phyloP scores from a whole-genome alignment of 306 rosid species.

The Oemleria cerasiformis region DNA sequence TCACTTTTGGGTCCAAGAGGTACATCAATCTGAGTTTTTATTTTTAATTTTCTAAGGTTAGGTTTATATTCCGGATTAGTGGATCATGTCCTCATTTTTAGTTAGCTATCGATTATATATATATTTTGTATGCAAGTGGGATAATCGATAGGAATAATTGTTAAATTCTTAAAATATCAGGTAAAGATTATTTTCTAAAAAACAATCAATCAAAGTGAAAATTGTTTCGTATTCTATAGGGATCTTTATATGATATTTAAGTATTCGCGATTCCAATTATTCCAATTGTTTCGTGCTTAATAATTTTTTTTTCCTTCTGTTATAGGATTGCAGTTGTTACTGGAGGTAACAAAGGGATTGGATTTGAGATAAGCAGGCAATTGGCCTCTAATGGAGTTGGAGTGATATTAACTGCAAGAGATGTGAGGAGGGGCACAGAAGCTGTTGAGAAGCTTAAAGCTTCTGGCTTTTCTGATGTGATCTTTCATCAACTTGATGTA shows the following conservation, averaged over 20 bases:
- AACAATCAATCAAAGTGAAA: too few relatives aligned
- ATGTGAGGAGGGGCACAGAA: conserved; percentile 12
- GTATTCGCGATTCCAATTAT: too few relatives aligned
- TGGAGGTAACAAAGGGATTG: conserved; percentile 27
- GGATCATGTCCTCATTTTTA: too few relatives aligned
- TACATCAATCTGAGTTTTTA: neutral
- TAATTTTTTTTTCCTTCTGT: neutral
- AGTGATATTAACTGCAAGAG: conserved; percentile 17
- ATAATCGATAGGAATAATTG: too few relatives aligned
- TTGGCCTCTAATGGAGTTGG: conserved; percentile 14
- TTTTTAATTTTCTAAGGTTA: neutral
- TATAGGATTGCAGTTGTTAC: conserved; percentile 22
- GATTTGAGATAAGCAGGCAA: conserved; percentile 18
- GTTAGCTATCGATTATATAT: too few relatives aligned
- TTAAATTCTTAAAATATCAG: too few relatives aligned
- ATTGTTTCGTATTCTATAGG: too few relatives aligned
- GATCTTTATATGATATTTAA: too few relatives aligned
- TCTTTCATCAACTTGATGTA: conserved; percentile 21
- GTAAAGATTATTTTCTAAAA: too few relatives aligned
- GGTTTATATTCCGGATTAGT: neutral
- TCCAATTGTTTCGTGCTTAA: neutral
- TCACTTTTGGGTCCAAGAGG: neutral
- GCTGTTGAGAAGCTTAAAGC: conserved; percentile 11
- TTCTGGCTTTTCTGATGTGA: conserved; percentile 4
- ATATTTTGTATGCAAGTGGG: too few relatives aligned